These are phyloP conservation scores for Glycine latifolia DNA, from an alignment of 306 rosid genomes.

Conservation along the genomic window DNA sequence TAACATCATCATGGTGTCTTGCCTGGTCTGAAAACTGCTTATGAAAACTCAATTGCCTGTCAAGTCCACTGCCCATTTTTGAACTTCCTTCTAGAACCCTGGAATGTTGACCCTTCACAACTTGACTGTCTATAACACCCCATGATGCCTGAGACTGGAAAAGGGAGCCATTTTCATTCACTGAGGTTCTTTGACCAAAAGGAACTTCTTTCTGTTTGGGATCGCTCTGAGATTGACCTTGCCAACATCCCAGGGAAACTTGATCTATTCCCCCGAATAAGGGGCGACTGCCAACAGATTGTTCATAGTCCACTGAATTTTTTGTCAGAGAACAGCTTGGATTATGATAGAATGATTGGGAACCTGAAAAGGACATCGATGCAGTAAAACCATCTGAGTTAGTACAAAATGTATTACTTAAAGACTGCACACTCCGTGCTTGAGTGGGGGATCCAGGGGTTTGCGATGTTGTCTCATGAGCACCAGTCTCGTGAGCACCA, in stretches of 20 bases:
- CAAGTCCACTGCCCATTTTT: constrained; percentile 69
- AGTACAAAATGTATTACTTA: constrained; percentile 73
- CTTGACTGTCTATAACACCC: constrained; percentile 71
- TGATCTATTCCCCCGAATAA: constrained; percentile 87
- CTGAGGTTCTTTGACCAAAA: constrained; percentile 59
- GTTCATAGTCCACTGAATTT: constrained; percentile 86
- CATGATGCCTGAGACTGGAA: constrained; percentile 74
- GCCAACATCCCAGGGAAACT: constrained; percentile 69
- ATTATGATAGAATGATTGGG: constrained; percentile 91
- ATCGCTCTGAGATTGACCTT: constrained; percentile 81
- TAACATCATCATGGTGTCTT: constrained; percentile 78
- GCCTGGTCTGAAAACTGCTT: constrained; percentile 81
- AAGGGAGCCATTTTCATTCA: constrained; percentile 70
- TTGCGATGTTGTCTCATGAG: constrained; percentile 51
- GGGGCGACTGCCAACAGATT: constrained; percentile 94
- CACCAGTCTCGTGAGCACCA: constrained; percentile 63
- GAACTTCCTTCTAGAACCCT: constrained; percentile 84
- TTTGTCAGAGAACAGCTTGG: constrained; percentile 96
- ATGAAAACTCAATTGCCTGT: constrained; percentile 87
- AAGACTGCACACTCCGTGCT: constrained; percentile 84
- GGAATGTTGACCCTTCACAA: constrained; percentile 67
- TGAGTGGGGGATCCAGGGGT: constrained; percentile 90
- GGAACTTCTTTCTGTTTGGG: constrained; percentile 79
- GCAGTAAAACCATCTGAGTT: constrained; percentile 94
- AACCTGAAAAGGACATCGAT: constrained; percentile 93